phyloP scores from a whole-genome alignment of 2,329 filamentous ascomycete genomes.

The Westerdykella ornata region DNA sequence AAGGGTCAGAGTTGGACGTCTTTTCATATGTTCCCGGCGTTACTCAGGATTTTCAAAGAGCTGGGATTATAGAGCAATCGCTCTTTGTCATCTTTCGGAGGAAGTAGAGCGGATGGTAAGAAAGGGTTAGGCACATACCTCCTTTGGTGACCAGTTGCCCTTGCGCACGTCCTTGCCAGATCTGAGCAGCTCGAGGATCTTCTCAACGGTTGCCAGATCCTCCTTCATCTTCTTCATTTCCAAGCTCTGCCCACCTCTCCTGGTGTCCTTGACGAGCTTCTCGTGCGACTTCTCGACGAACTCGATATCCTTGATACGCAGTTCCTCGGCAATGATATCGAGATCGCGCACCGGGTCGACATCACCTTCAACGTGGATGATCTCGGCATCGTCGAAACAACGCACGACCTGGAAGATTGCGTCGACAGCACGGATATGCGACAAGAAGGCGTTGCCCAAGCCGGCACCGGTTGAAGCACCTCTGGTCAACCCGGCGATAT shows the following conservation, averaged over 20 bases:
- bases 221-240: conserved; percentile 98
- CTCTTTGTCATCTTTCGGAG: conserved; percentile 95
- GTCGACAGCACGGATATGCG: conserved; percentile 96
- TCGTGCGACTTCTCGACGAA: conserved; percentile 95
- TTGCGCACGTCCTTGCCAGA: conserved; percentile 91
- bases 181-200: conserved; percentile 75
- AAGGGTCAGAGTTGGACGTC: conserved; percentile 64
- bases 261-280: conserved; percentile 86
- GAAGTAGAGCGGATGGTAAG: conserved; percentile 10
- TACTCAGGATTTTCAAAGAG: conserved; percentile 88
- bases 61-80: conserved; percentile 97
- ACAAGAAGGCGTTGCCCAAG: conserved; percentile 96
- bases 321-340: conserved; percentile 92
- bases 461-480: conserved; percentile 95
- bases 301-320: conserved; percentile 97
- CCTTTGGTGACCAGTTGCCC: conserved; percentile 82
- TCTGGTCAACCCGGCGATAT: conserved; percentile 93
- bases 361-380: conserved; percentile 98
- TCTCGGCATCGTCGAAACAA: conserved; percentile 98
- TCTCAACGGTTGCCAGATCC: conserved; percentile 88
- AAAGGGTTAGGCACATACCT: conserved; percentile 60
- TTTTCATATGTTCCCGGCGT: conserved; percentile 86
- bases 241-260: conserved; percentile 85
- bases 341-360: conserved; percentile 92
- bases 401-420: conserved; percentile 96